Conservation (phyloP, 140 eudicot genomes). For the Anethum foeniculum region DNA sequence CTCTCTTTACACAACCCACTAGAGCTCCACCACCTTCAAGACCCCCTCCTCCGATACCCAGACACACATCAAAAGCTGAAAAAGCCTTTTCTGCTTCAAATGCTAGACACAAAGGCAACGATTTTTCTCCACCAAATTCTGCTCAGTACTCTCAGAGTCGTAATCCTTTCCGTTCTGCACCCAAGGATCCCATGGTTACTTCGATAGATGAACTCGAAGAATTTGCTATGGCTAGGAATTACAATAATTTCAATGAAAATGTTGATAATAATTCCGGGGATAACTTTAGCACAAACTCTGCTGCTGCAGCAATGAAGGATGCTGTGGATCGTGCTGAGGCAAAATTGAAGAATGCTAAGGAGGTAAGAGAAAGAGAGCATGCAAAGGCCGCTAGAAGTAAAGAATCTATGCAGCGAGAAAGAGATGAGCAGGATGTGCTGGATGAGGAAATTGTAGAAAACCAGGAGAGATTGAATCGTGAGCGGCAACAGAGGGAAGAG, state of each 20-base stretch:
- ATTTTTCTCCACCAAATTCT: slow-evolving; percentile 33
- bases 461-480: slow-evolving; percentile 43
- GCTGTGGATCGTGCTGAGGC: slow-evolving; percentile 98
- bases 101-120: slow-evolving; percentile 41
- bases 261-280: slow-evolving; percentile 38
- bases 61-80: slow-evolving; percentile 48
- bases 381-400: slow-evolving; percentile 69
- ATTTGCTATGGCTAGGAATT: slow-evolving; percentile 57
- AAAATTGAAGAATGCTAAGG: slow-evolving; percentile 83
- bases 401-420: slow-evolving; percentile 52
- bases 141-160: slow-evolving; percentile 47
- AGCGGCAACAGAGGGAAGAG: slow-evolving; percentile 53
- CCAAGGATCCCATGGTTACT: slow-evolving; percentile 38
- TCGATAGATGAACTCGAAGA: slow-evolving; percentile 71
- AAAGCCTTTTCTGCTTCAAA: slow-evolving; percentile 34
- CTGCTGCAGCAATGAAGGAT: slow-evolving; percentile 89
- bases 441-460: slow-evolving; percentile 38
- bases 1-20: slow-evolving; percentile 84
- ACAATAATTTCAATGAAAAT: slow-evolving; percentile 31
- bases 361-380: slow-evolving; percentile 73
- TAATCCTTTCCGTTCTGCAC: slow-evolving; percentile 34
- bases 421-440: slow-evolving; percentile 43
- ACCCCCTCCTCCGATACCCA: slow-evolving; percentile 90
- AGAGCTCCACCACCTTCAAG: slow-evolving; percentile 95
- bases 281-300: slow-evolving; percentile 53